Base-by-base conservation (phyloP, 768 basidiomycete species). In the Mycena alexandri region DNA sequence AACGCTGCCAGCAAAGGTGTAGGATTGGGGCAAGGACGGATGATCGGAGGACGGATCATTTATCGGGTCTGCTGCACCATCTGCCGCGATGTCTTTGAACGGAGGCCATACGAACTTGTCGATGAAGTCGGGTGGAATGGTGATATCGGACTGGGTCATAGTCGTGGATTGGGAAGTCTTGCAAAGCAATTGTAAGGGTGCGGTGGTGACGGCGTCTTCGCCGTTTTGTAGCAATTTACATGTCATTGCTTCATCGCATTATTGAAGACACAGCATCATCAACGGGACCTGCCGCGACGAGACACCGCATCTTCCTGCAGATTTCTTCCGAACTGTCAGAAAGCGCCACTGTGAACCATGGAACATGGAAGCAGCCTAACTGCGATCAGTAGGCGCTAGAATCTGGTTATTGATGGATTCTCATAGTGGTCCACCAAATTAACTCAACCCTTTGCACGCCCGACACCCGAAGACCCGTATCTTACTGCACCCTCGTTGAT, bases 281-380 rank as follows among this genome's bases (percentile, higher is more conserved):
- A 54, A 36, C n/a, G 34, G 38, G 52, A 54, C 52, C 52, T 51
- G 50, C 22, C 12, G 9, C 22, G 29, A 51, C 50, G 52, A 54
- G 34, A n/a, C n/a, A n/a, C n/a, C n/a, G n/a, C n/a, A n/a, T n/a
- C n/a, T n/a, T n/a, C n/a, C n/a, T n/a, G n/a, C n/a, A n/a, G n/a
- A 25, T 56, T 56, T 43, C 55, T 25, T 56, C 14, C 38, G 22
- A 42, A 43, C 41, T 56, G 41, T 56, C 55, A 56, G 55, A 56
- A 56, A 56, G 55, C 55, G 55, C 55, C 55, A 56, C 55, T 22
- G 41, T 42, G 38, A 42, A 56, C 10, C 55, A 56, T 56, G n/a
- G n/a, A n/a, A n/a, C n/a, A n/a, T n/a, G 55, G 55, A 56, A 43
- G 22, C 55, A 54, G 41, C 55, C 24, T 2, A 56, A 43, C 36